Conservation (phyloP, 78 protist species). For the Polysphondylium violaceum region DNA sequence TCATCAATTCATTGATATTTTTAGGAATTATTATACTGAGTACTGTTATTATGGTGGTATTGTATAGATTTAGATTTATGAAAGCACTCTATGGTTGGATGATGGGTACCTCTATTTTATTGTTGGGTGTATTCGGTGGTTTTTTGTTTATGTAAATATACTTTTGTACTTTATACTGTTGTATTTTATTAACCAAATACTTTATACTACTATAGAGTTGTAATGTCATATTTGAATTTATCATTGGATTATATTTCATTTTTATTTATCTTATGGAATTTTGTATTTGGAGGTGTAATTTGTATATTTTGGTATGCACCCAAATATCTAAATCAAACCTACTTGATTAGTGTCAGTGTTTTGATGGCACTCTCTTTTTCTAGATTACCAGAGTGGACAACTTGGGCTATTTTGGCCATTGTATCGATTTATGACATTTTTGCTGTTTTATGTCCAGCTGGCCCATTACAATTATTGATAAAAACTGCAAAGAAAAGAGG, state of each 20-base stretch:
- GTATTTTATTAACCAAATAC: neutral
- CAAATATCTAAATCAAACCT: slow-evolving; percentile 55
- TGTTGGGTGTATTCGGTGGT: slow-evolving; percentile 84
- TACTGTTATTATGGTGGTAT: slow-evolving; percentile 77
- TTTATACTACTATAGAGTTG: neutral
- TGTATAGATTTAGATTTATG: slow-evolving; percentile 74
- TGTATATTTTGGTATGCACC: slow-evolving; percentile 90
- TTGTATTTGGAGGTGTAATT: slow-evolving; percentile 91
- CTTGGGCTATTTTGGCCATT: slow-evolving; percentile 92
- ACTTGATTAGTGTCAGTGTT: slow-evolving; percentile 48
- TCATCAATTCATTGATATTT: slow-evolving; percentile 68
- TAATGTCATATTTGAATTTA: slow-evolving; percentile 49
- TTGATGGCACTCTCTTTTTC: slow-evolving; percentile 88
- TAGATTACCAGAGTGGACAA: slow-evolving; percentile 95
- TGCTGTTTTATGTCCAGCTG: slow-evolving; percentile 95
- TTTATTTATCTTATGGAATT: slow-evolving; percentile 90
- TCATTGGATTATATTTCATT: slow-evolving; percentile 82
- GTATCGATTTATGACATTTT: slow-evolving; percentile 92
- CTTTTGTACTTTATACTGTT: neutral
- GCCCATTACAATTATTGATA: slow-evolving; percentile 95
- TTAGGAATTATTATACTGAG: slow-evolving; percentile 60
- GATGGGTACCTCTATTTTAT: slow-evolving; percentile 59
- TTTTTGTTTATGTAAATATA: slow-evolving; percentile 59
- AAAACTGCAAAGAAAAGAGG: slow-evolving; percentile 93
- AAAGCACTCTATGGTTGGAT: slow-evolving; percentile 85